A percentile compares a stretch with the other conserved stretches of the same genome.
Evolutionary conservation across 2,329 filamentous ascomycete genomes (phyloP).

Genomic region (Fusarium virguliforme): DNA sequence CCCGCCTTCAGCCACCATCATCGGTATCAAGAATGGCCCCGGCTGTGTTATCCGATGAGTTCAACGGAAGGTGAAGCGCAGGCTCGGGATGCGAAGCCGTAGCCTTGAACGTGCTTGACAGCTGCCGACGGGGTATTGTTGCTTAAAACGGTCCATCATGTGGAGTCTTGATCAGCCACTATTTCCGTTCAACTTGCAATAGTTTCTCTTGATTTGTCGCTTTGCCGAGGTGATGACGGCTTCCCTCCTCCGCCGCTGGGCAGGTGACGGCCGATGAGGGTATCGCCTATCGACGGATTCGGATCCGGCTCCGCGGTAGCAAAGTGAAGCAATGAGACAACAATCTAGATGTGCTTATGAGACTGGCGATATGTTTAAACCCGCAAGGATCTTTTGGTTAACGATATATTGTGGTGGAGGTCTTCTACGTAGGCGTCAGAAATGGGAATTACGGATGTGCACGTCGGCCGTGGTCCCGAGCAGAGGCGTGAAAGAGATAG

Average conservation of each 20-base stretch:
- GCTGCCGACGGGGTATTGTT: not conserved
- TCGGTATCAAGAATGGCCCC: not conserved
- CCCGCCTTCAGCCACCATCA: not conserved
- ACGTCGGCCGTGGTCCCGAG: too few species aligned
- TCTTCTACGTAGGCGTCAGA: too few species aligned
- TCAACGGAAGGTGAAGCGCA: not conserved
- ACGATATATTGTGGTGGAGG: too few species aligned
- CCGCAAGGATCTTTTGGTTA: too few species aligned
- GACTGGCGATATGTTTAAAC: not conserved
- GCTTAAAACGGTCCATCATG: not conserved
- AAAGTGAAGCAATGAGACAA: not conserved
- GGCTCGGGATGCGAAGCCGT: slow-evolving; percentile 2
- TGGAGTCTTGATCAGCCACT: not conserved
- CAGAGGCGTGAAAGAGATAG: too few species aligned
- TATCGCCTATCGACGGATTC: not conserved
- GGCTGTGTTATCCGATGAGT: not conserved
- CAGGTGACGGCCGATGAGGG: not conserved
- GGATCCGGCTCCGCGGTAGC: not conserved
- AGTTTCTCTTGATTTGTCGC: not conserved
- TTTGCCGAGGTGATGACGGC: not conserved
- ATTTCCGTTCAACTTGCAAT: not conserved
- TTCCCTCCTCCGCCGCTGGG: not conserved
- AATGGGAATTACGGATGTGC: too few species aligned
- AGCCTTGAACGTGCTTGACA: not conserved
- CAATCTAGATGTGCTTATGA: too few species aligned